A percentile compares a stretch with the other conserved stretches of the same genome.
Evolutionary conservation across 2,329 filamentous ascomycete species (phyloP).

Genomic region (Escovopsis sp.): DNA sequence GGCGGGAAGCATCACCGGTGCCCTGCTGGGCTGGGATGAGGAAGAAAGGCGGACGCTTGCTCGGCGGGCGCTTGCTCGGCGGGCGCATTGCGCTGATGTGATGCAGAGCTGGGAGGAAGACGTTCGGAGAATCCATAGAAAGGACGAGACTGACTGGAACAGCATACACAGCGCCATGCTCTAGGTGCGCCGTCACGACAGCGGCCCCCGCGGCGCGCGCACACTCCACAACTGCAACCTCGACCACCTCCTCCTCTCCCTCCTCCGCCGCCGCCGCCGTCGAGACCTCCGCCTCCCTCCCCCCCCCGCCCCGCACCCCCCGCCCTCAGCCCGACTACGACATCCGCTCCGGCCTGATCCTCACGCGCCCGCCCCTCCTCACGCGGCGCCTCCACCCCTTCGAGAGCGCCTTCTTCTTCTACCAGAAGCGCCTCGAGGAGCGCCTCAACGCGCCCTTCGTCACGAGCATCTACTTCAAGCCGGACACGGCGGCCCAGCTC

Average conservation of each 20-base stretch:
- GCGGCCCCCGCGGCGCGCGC: constrained; percentile 22
- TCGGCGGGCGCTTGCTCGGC: no score
- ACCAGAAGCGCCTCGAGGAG: constrained; percentile 94
- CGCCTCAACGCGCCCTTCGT: constrained; percentile 76
- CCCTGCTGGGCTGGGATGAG: no score
- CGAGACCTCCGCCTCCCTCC: constrained; percentile 6
- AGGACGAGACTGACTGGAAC: constrained; percentile 3
- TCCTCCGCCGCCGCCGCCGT: constrained; percentile 3
- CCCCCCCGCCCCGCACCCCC: constrained; percentile 6
- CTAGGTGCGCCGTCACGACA: no score
- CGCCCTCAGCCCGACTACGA: constrained; percentile 30
- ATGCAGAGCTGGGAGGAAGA: no score
- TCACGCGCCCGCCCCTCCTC: constrained; percentile 76
- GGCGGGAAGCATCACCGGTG: no score
- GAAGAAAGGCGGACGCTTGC: no score
- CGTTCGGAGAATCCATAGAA: constrained; percentile 8
- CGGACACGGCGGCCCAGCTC: constrained; percentile 64
- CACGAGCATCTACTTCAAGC: constrained; percentile 88
- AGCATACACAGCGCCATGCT: constrained; percentile 20
- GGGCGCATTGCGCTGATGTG: no score
- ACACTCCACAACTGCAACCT: constrained; percentile 19
- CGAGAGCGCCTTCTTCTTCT: constrained; percentile 88
- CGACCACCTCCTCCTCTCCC: constrained; percentile 8
- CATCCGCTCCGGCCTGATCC: constrained; percentile 54
- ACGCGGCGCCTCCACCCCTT: constrained; percentile 75